Conservation (phyloP, 2,329 filamentous ascomycete genomes). For the Clarireedia hainanense region DNA sequence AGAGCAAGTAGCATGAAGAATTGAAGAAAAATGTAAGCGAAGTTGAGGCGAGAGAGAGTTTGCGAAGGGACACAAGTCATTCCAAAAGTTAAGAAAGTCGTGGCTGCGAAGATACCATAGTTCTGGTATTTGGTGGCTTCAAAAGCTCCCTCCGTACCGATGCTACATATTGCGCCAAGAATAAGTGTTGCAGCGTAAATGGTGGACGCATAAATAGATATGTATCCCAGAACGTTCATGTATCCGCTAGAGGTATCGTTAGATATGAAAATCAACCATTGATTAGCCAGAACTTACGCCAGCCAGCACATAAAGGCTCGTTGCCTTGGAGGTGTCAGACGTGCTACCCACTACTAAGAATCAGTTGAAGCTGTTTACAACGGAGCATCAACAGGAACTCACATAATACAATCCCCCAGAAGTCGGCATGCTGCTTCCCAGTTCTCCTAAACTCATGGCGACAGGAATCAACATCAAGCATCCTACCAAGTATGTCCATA, state of each 20-base stretch:
- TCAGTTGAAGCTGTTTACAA: neutral
- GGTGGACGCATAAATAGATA: constrained; percentile 29
- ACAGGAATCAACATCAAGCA: constrained; percentile 28
- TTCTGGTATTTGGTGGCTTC: constrained; percentile 27
- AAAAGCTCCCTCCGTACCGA: constrained; percentile 20
- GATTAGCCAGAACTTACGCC: constrained; percentile 20
- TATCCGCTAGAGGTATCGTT: constrained; percentile 20
- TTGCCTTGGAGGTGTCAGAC: constrained; percentile 23
- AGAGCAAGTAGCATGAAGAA: constrained; percentile 26
- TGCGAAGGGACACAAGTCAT: constrained; percentile 28
- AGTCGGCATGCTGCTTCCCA: constrained; percentile 29
- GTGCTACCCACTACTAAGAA: constrained; percentile 26
- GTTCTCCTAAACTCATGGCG: constrained; percentile 26
- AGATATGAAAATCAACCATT: neutral
- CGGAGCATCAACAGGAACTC: neutral
- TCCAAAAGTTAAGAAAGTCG: constrained; percentile 24
- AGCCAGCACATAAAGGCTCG: constrained; percentile 30
- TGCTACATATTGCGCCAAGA: constrained; percentile 23
- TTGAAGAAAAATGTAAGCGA: constrained; percentile 27
- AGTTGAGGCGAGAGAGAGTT: constrained; percentile 24
- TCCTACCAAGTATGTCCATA: constrained; percentile 28
- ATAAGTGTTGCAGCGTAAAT: constrained; percentile 29
- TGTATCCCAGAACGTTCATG: constrained; percentile 29
- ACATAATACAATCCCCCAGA: constrained; percentile 28
- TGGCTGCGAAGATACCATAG: constrained; percentile 28